Conservation (phyloP, 768 basidiomycete species). For the Clitopilus passeckerianus region DNA sequence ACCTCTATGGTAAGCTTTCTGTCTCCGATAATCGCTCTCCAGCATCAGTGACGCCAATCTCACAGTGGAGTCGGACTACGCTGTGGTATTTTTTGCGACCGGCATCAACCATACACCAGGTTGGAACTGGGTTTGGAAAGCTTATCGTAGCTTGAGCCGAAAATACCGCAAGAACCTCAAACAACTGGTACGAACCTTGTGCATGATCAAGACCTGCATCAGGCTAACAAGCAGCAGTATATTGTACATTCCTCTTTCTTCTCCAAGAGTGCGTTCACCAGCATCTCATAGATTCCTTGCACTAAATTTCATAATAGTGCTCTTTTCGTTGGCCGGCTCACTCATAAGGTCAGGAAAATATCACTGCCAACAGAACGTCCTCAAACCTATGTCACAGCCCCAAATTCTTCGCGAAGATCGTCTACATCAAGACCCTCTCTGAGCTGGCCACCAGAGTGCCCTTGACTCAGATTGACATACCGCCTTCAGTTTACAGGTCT, state of each 20-base stretch:
- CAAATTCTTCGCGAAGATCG: slow-evolving; percentile 85
- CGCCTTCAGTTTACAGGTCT: slow-evolving; percentile 78
- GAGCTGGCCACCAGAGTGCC: slow-evolving; percentile 75
- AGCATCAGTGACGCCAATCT: neutral
- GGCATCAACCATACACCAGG: slow-evolving; percentile 69
- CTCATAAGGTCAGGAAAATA: slow-evolving; percentile 63
- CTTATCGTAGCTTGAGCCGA: slow-evolving; percentile 72
- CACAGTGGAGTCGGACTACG: slow-evolving; percentile 84
- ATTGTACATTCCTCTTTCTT: slow-evolving; percentile 88
- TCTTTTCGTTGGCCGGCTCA: slow-evolving; percentile 84
- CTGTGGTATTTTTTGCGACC: slow-evolving; percentile 82
- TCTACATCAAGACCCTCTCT: slow-evolving; percentile 72
- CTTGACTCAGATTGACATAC: slow-evolving; percentile 83
- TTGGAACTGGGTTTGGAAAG: slow-evolving; percentile 93
- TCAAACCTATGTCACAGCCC: slow-evolving; percentile 44
- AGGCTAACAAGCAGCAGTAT: slow-evolving; percentile 39
- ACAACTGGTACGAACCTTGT: slow-evolving; percentile 50
- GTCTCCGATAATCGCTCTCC: neutral
- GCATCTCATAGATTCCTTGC: neutral
- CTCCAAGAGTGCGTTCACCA: slow-evolving; percentile 62
- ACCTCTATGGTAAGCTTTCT: slow-evolving; percentile 62
- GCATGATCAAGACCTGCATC: neutral
- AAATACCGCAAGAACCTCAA: slow-evolving; percentile 90
- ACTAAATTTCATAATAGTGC: slow-evolving; percentile 43
- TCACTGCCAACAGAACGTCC: neutral